phyloP scores from a whole-genome alignment of 768 basidiomycete genomes.

The Strobilomyces echinocephalus region DNA sequence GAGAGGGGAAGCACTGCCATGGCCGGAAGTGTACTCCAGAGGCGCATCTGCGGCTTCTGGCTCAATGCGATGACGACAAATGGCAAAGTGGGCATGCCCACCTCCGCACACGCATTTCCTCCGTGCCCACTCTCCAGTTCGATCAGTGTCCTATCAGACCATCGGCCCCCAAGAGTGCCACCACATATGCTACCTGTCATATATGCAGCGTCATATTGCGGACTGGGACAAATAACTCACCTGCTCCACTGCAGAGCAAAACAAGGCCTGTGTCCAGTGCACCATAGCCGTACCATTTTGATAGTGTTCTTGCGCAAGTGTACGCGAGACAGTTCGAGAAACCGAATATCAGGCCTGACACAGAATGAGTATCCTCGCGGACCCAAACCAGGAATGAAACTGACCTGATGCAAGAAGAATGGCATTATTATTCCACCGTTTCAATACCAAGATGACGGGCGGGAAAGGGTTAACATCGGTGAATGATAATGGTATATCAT shows the following conservation, averaged over 20 bases:
- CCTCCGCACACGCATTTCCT: conserved; percentile 57
- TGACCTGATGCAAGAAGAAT: conserved; percentile 40
- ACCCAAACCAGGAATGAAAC: not conserved
- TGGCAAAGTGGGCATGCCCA: conserved; percentile 23
- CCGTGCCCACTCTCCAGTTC: conserved; percentile 40
- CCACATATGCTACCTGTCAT: conserved; percentile 44
- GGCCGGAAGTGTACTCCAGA: conserved; percentile 56
- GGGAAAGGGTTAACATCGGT: conserved; percentile 69
- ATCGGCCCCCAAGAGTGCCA: conserved; percentile 54
- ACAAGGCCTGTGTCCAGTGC: conserved; percentile 73
- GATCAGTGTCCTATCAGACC: conserved; percentile 46
- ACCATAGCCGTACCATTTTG: conserved; percentile 56
- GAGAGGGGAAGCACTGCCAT: conserved; percentile 52
- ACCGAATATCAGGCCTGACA: conserved; percentile 64
- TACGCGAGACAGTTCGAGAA: conserved; percentile 68
- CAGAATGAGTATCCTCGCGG: not conserved
- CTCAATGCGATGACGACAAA: not conserved
- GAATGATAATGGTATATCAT: conserved; percentile 50
- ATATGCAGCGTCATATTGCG: not conserved
- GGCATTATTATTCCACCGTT: conserved; percentile 60
- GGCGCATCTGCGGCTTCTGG: conserved; percentile 52
- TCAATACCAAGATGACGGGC: conserved; percentile 54
- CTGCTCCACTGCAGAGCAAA: conserved; percentile 68
- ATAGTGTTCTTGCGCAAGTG: conserved; percentile 69
- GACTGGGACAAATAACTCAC: conserved; percentile 30